These are phyloP conservation scores for Candolleomyces aberdarensis DNA, from an alignment of 768 basidiomycete species.

Conservation along the genomic window DNA sequence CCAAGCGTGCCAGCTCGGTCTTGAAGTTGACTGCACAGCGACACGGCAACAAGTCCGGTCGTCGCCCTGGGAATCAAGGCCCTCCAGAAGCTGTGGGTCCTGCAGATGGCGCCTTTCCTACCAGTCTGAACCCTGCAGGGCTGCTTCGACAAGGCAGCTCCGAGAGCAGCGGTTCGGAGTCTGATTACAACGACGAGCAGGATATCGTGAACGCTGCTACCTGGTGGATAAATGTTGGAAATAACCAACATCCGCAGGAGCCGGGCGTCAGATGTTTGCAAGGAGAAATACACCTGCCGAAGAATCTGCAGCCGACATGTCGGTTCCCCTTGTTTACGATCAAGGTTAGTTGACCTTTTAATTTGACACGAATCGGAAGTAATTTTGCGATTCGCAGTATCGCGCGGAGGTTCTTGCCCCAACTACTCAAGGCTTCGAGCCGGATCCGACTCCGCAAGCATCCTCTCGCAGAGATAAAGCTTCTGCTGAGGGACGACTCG, in stretches of 20 bases:
- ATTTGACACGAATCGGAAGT: too few relatives aligned
- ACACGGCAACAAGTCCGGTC: too few relatives aligned
- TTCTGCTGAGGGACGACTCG: background rate
- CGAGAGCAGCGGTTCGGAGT: background rate
- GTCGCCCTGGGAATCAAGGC: too few relatives aligned
- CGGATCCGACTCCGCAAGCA: background rate
- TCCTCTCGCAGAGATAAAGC: background rate
- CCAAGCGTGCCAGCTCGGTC: too few relatives aligned
- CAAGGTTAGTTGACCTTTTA: slow-evolving; percentile 6
- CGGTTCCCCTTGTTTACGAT: slow-evolving; percentile 14
- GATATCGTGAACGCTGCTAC: background rate
- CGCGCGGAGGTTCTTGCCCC: slow-evolving; percentile 1
- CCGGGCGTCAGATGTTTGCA: slow-evolving; percentile 5
- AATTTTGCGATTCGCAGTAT: background rate
- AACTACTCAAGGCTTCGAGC: background rate
- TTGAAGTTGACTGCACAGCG: too few relatives aligned
- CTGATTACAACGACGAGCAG: background rate
- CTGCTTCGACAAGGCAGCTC: background rate
- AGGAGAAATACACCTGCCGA: slow-evolving; percentile 16
- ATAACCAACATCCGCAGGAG: background rate
- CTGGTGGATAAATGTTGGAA: background rate
- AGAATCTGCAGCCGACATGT: slow-evolving; percentile 11
- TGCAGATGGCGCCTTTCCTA: too few relatives aligned
- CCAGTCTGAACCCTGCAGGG: background rate
- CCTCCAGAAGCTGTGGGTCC: too few relatives aligned